Evolutionary conservation across 495 filamentous ascomycete genomes (phyloP), one percentile per base, ranked within the genome.

Genomic region (Aspergillus diversus): DNA sequence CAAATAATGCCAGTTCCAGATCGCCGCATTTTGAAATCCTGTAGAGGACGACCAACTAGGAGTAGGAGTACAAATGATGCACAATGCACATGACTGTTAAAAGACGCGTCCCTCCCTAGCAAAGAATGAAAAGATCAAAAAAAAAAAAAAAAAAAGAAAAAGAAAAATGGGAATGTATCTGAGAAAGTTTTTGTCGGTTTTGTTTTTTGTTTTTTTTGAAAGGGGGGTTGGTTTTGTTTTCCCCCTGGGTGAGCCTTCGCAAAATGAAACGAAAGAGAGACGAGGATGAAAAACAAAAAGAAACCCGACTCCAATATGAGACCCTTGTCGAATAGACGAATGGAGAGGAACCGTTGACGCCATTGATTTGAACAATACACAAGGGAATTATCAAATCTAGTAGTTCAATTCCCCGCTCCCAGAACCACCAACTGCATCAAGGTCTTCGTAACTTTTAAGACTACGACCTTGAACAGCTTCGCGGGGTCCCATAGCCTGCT

Each of bases 371-470:
- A 49, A 39, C 12, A 59, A 50, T 49, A 33, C 59, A 54, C 49
- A 27, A 56, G n/a, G 59, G 12, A 21, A 46, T 17, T 58, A 9
- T 33, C 12, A 59, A 21, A 33, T 21, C 71, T 74, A 89, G 61
- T 90, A 90, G 68, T 90, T 86, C 59, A 90, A 72, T 70, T 89
- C 87, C 8, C 81, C 85, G 50, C 81, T 75, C 17, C 78, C 84
- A 32, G 78, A 77, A 3, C 78, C 79, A 33, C 77, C 81, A 37
- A 86, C 81, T 15, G 95, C 94, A 79, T 99, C 95, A 3, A 99
- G 78, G 75, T 99, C 95, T 75, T 98, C 96, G 74, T 99, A 99
- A 73, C 91, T 96, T 82, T 95, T 97, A 37, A 99, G 71, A 47
- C 90, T 96, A 50, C 95, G 85, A 5, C 96, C 95, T 65, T 93